Evolutionary conservation across 2,329 filamentous ascomycete genomes (phyloP), one percentile per base, ranked within the genome.

Genomic region (Septoria linicola): DNA sequence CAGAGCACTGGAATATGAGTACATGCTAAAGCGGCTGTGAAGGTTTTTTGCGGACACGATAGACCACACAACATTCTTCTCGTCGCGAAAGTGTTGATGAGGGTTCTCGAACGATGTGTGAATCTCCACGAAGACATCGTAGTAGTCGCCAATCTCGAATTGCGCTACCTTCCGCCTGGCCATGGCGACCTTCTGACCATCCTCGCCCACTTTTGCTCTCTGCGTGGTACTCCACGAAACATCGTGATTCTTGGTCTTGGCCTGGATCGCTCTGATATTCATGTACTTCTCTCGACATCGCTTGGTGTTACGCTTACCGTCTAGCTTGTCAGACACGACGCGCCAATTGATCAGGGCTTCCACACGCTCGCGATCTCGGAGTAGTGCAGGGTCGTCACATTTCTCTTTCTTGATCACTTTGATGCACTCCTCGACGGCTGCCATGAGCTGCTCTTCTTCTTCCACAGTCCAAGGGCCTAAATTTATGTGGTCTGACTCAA

Each of bases 231-330:
- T 32, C 27, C 16, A 41, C 19, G 23, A 11, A 4, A 35, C 21
- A 14, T 42, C 31, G 51, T 36, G 55, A 34, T 54, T 34, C 47
- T 42, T 20, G 19, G 49, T 44, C 44, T 54, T 55, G 30, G 58
- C 36, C 64, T 66, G 31, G 69, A 64, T n/a, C n/a, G 66, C 62
- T 44, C 70, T 67, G 14, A 82, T 58, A 21, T 72, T 67, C 53
- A 79, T 80, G 83, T 84, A 89, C 64, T 90, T 89, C 20, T 76
- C 75, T 20, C 78, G 74, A 63, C 85, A 89, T 65, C 88, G 85
- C 19, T 87, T 75, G 2, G 83, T 78, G 54, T 79, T 86, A 37
- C 87, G 76, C 7, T 74, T 81, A 41, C 75, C 73, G 11, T 72
- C 75, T 80, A 90, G 83, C 47, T 76, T 75, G 53, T 80, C 71